Percentiles rank a stretch among this genome's conserved stretches.
Evolutionary conservation across 805 yeast species (phyloP).

Genomic region (Kuraishia ogatae): DNA sequence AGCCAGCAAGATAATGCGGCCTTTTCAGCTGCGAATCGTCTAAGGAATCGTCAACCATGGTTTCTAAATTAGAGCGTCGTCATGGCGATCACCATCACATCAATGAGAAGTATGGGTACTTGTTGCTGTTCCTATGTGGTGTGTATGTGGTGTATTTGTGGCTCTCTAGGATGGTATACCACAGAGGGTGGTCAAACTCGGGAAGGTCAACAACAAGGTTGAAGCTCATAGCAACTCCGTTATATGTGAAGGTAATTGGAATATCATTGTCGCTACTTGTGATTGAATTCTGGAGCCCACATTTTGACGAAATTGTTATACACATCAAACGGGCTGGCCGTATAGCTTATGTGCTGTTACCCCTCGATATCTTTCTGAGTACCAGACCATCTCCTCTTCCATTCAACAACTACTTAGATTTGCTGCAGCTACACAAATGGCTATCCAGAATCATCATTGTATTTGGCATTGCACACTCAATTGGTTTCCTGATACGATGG

Average conservation of each 20-base stretch:
- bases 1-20: too few species aligned
- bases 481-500: slow-evolving; percentile 48
- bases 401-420: slow-evolving; percentile 40
- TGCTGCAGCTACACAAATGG: slow-evolving; percentile 63
- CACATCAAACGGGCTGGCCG: slow-evolving; percentile 55
- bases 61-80: slow-evolving; percentile 13
- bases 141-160: slow-evolving; percentile 28
- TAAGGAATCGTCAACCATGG: neutral
- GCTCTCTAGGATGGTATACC: slow-evolving; percentile 23
- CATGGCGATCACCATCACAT: slow-evolving; percentile 48
- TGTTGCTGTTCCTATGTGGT: slow-evolving; percentile 32
- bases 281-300: slow-evolving; percentile 26
- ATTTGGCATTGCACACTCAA: slow-evolving; percentile 38
- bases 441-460: slow-evolving; percentile 47
- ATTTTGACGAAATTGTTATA: slow-evolving; percentile 22
- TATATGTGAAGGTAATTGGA: slow-evolving; percentile 18
- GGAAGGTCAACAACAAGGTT: slow-evolving; percentile 28
- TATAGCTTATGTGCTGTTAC: slow-evolving; percentile 46
- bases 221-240: slow-evolving; percentile 24
- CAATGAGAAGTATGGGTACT: slow-evolving; percentile 55
- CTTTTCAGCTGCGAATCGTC: too few species aligned
- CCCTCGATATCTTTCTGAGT: slow-evolving; percentile 47
- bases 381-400: slow-evolving; percentile 46
- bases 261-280: slow-evolving; percentile 20
- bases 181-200: slow-evolving; percentile 26